These are phyloP conservation scores for Podaxis rugospora DNA, from an alignment of 768 basidiomycete species.

Conservation along the genomic window DNA sequence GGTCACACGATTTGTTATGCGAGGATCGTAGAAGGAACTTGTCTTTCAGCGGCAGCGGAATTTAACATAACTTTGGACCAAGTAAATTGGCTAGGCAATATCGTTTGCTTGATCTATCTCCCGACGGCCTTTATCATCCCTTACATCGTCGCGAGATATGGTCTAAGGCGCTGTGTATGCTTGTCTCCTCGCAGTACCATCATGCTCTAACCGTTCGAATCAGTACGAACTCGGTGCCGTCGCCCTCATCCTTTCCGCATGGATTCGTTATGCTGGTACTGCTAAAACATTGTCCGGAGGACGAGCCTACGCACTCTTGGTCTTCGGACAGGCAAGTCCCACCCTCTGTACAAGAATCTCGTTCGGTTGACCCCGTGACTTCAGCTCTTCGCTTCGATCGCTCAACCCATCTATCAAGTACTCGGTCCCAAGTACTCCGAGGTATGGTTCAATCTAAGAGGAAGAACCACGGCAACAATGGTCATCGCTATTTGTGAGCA, in stretches of 20 bases:
- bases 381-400: slow-evolving; percentile 57
- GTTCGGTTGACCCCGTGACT: not conserved
- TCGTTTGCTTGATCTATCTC: slow-evolving; percentile 57
- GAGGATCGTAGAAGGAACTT: not conserved
- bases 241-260: slow-evolving; percentile 56
- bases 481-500: slow-evolving; percentile 43
- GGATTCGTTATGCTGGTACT: slow-evolving; percentile 77
- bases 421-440: slow-evolving; percentile 80
- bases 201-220: not conserved
- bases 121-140: slow-evolving; percentile 61
- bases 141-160: slow-evolving; percentile 49
- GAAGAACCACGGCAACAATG: slow-evolving; percentile 76
- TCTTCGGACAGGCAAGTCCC: slow-evolving; percentile 62
- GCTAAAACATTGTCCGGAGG: slow-evolving; percentile 42
- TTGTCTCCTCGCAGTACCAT: not conserved
- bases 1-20: slow-evolving; percentile 10
- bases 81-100: slow-evolving; percentile 81
- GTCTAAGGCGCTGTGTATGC: slow-evolving; percentile 57
- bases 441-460: slow-evolving; percentile 74
- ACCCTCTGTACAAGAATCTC: not conserved
- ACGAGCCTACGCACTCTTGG: slow-evolving; percentile 60
- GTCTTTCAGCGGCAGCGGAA: slow-evolving; percentile 47
- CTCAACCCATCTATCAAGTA: slow-evolving; percentile 74
- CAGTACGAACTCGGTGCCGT: slow-evolving; percentile 61
- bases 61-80: slow-evolving; percentile 67